A percentile compares a stretch with the other conserved stretches of the same genome.
phyloP scores from a whole-genome alignment of 2,329 filamentous ascomycete species.

The Dothideomycetes sp. region DNA sequence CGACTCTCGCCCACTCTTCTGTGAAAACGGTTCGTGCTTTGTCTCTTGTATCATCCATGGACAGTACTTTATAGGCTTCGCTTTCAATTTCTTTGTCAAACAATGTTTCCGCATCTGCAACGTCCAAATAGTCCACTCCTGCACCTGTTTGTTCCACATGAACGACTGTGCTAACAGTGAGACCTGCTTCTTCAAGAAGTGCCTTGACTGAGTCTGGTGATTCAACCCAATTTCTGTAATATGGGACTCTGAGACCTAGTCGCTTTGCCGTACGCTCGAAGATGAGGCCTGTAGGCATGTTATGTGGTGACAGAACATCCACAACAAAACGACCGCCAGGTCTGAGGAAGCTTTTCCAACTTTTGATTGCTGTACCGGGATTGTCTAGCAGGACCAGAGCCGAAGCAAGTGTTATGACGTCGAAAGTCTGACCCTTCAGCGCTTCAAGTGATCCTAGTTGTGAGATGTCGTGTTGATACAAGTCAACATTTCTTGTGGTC shows the following conservation, averaged over 20 bases:
- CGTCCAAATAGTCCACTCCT: constrained; percentile 19
- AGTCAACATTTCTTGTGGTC: constrained; percentile 23
- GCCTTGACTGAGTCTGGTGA: constrained; percentile 19
- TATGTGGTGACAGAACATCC: constrained; percentile 28
- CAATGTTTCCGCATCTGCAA: constrained; percentile 10
- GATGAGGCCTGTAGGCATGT: constrained; percentile 24
- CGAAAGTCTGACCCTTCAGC: constrained; percentile 11
- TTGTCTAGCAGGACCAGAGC: constrained; percentile 30
- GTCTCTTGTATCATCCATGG: constrained; percentile 19
- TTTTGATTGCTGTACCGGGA: constrained; percentile 23
- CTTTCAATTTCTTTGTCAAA: constrained; percentile 24
- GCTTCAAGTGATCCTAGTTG: constrained; percentile 18
- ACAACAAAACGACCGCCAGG: constrained; percentile 27
- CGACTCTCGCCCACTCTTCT: constrained; percentile 26
- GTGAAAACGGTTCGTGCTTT: constrained; percentile 21
- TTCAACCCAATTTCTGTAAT: constrained; percentile 25
- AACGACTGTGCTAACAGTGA: constrained; percentile 21
- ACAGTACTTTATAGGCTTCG: constrained; percentile 16
- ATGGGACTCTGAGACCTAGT: constrained; percentile 23
- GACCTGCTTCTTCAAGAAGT: constrained; percentile 24
- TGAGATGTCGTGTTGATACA: constrained; percentile 26
- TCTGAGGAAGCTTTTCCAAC: constrained; percentile 28
- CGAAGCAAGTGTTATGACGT: constrained; percentile 28
- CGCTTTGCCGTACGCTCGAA: constrained; percentile 25
- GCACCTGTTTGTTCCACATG: constrained; percentile 21